Evolutionary conservation across 73 alveolate species (phyloP).

Genomic region (Urostyla sp.): DNA sequence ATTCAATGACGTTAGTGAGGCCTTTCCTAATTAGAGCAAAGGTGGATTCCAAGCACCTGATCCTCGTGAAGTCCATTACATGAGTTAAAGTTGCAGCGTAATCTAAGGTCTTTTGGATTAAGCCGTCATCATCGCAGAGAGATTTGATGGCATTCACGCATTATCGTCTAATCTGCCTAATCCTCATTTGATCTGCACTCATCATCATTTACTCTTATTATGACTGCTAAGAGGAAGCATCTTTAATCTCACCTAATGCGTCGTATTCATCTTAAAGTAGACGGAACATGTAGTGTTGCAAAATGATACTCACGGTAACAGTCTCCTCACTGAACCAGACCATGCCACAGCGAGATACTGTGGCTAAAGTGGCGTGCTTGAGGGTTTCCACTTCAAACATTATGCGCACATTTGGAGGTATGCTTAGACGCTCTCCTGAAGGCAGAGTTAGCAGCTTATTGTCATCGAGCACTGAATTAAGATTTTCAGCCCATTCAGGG

Average conservation of each 20-base stretch:
- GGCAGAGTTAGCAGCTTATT: constrained; percentile 99
- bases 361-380: constrained; percentile 99
- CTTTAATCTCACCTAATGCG: constrained; percentile 61
- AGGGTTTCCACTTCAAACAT: constrained; percentile 99
- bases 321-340: constrained; percentile 99
- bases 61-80: constrained; percentile 98
- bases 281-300: constrained; percentile 89
- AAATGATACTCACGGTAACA: constrained; percentile 91
- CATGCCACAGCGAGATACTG: constrained; percentile 99
- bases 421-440: constrained; percentile 98
- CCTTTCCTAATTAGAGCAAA: constrained; percentile 98
- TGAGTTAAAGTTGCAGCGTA: constrained; percentile 87
- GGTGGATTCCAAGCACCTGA: constrained; percentile 95
- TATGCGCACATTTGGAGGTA: constrained; percentile 99
- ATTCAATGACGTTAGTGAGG: constrained; percentile 91
- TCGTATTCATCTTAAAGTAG: constrained; percentile 89
- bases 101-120: constrained; percentile 76
- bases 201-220: constrained; percentile 32
- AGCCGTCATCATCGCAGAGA: constrained; percentile 84
- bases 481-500: constrained; percentile 99
- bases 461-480: constrained; percentile 99
- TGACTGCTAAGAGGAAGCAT: not conserved
- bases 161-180: constrained; percentile 71
- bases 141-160: constrained; percentile 91
- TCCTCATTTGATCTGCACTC: constrained; percentile 48